Conservation (phyloP, 345 rosid species). For the Anacardium occidentale region DNA sequence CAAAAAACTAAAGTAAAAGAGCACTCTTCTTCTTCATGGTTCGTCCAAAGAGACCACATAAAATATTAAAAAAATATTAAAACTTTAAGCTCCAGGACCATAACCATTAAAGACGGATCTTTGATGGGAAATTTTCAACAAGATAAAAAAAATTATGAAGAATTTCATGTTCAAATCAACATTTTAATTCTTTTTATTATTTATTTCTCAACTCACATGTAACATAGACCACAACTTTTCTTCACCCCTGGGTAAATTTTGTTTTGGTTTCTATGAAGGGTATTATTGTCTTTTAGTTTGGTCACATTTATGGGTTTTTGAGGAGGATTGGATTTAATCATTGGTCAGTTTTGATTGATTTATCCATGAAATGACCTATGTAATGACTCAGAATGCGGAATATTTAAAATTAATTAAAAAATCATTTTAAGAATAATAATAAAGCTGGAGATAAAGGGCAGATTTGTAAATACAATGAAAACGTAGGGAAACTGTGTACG, state of each 20-base stretch:
- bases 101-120: slow-evolving; percentile 17
- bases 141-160: slow-evolving; percentile 6
- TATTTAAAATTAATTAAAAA: background rate
- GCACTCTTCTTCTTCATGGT: background rate
- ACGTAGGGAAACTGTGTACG: background rate
- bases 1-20: background rate
- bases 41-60: background rate
- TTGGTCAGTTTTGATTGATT: slow-evolving; percentile 9
- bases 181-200: background rate
- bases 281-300: slow-evolving; percentile 15
- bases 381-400: background rate
- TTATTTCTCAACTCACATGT: background rate
- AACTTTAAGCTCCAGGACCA: slow-evolving; percentile 1
- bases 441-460: background rate
- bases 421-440: background rate
- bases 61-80: background rate
- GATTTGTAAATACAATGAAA: background rate
- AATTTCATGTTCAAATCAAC: background rate
- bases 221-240: background rate
- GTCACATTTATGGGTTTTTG: background rate
- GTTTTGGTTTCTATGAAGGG: slow-evolving; percentile 10
- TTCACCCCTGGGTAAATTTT: background rate
- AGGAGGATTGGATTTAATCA: background rate
- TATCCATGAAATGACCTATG: background rate
- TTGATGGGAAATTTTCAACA: slow-evolving; percentile 5